These are phyloP conservation scores for Amphirosellinia nigrospora DNA, from an alignment of 495 filamentous ascomycete species.

Conservation along the genomic window DNA sequence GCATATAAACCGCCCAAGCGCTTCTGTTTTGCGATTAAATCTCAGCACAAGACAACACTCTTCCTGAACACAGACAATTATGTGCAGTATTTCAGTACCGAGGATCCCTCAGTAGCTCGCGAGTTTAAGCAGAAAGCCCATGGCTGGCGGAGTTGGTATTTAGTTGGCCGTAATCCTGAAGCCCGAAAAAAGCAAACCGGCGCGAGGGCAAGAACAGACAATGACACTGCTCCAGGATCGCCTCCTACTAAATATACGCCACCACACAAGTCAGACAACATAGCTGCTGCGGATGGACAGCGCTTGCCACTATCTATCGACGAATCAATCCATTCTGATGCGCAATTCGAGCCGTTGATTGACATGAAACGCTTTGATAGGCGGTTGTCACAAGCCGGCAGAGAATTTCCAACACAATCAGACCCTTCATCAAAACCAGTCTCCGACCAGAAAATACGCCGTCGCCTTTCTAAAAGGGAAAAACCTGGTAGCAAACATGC, in stretches of 20 bases:
- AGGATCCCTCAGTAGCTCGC: slow-evolving; percentile 67
- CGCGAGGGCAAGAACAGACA: slow-evolving; percentile 37
- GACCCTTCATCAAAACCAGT: slow-evolving; percentile 36
- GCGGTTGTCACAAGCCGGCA: slow-evolving; percentile 45
- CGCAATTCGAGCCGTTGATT: slow-evolving; percentile 62
- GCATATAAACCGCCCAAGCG: slow-evolving; percentile 76
- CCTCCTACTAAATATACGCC: slow-evolving; percentile 23
- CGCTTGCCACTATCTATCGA: slow-evolving; percentile 43
- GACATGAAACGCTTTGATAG: slow-evolving; percentile 57
- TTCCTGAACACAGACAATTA: slow-evolving; percentile 84
- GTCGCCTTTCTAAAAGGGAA: slow-evolving; percentile 21
- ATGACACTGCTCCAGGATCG: slow-evolving; percentile 37
- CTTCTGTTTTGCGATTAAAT: slow-evolving; percentile 87
- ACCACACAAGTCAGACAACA: slow-evolving; percentile 38
- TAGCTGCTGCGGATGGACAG: slow-evolving; percentile 42
- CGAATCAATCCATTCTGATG: slow-evolving; percentile 57
- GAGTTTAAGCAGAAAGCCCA: slow-evolving; percentile 74
- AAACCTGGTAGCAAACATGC: slow-evolving; percentile 25
- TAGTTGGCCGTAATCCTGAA: slow-evolving; percentile 66
- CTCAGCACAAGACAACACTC: slow-evolving; percentile 86
- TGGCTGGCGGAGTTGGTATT: slow-evolving; percentile 87
- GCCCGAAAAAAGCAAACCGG: slow-evolving; percentile 32
- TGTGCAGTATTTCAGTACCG: slow-evolving; percentile 88
- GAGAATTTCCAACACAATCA: slow-evolving; percentile 38
- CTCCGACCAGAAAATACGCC: slow-evolving; percentile 10